Percentiles rank a stretch among this genome's conserved stretches.
These are phyloP conservation scores for Clitocybe nebularis DNA, from an alignment of 1,284 basidiomycete species.

Conservation along the genomic window DNA sequence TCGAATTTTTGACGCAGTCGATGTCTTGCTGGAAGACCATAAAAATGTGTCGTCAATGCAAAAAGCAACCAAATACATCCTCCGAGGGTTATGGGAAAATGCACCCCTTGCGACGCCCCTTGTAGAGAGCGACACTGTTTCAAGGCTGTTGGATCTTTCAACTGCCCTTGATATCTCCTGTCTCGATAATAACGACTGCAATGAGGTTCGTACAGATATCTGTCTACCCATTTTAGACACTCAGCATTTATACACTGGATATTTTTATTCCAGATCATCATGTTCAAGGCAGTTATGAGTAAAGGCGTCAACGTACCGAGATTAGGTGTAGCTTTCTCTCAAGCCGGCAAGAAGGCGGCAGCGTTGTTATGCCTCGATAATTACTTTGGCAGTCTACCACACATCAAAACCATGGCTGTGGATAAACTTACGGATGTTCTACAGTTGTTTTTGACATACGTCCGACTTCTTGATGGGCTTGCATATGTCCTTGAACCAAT, in stretches of 20 bases:
- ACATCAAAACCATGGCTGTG: slow-evolving; percentile 7
- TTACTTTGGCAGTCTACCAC: slow-evolving; percentile 26
- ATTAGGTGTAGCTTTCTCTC: slow-evolving; percentile 25
- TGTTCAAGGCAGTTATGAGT: slow-evolving; percentile 15
- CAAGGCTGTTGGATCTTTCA: slow-evolving; percentile 23
- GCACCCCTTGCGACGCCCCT: slow-evolving; percentile 23
- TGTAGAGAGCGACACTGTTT: slow-evolving; percentile 10
- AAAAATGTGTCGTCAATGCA: slow-evolving; percentile 24
- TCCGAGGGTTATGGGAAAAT: slow-evolving; percentile 29
- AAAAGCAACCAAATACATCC: slow-evolving; percentile 25
- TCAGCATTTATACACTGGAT: slow-evolving; percentile 20
- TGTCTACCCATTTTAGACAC: background rate
- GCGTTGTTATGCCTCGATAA: slow-evolving; percentile 42
- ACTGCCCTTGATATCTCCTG: slow-evolving; percentile 16
- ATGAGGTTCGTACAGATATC: slow-evolving; percentile 27
- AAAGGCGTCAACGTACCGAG: slow-evolving; percentile 24
- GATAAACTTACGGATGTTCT: slow-evolving; percentile 29
- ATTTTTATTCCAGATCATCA: slow-evolving; percentile 41
- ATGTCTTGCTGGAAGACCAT: slow-evolving; percentile 37
- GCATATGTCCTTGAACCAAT: slow-evolving; percentile 26
- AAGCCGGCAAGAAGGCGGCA: slow-evolving; percentile 24
- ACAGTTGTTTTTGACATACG: slow-evolving; percentile 32
- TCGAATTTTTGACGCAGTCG: slow-evolving; percentile 43
- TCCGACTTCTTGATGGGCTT: slow-evolving; percentile 28
- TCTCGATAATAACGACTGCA: slow-evolving; percentile 15